Base-by-base conservation (phyloP, 345 rosid species). In the Citropsis articulata region DNA sequence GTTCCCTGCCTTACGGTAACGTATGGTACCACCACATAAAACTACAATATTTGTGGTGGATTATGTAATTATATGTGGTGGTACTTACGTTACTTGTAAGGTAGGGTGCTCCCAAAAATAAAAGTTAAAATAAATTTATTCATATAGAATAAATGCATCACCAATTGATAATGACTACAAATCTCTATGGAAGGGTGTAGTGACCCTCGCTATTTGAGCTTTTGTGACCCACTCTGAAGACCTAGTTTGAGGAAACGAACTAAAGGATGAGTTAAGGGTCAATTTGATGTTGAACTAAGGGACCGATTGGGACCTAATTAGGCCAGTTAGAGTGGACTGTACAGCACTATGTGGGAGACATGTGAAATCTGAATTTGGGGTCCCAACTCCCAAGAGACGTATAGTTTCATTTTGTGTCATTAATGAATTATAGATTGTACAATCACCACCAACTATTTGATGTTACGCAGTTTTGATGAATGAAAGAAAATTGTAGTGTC, bases 291-390 rank as follows among this genome's bases (percentile, higher is more conserved):
- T 68, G 30, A n/a, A 36, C 19, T 76, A 36, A 61, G 1, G 48
- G 6, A 13, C 67, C 50, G 10, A 42, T 8, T 16, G 68, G 31
- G 77, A 85, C 75, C 66, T 42, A 48, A 36, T 4, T 75, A 69
- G 72, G 73, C 83, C 85, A 85, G 86, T 76, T 25, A 38, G 81
- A 78, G 81, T 85, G 81, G 85, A 85, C 83, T 89, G 85, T 87
- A 86, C 88, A 79, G 25, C 81, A 82, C 84, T 79, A 59, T 73
- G 78, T 57, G 25, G 67, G 27, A 66, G 67, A 59, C 89, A 85
- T 85, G 90, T 89, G 90, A 86, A 55, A 70, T 74, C 64, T 70
- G 38, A 24, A 83, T 53, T 50, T 21, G 75, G 72, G 75, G 75
- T 79, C 86, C 93, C 87, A 82, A 66, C 24, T 12, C 79, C 75